Base-by-base conservation (phyloP, 2,329 filamentous ascomycete species). In the Pseudogymnoascus sp. region DNA sequence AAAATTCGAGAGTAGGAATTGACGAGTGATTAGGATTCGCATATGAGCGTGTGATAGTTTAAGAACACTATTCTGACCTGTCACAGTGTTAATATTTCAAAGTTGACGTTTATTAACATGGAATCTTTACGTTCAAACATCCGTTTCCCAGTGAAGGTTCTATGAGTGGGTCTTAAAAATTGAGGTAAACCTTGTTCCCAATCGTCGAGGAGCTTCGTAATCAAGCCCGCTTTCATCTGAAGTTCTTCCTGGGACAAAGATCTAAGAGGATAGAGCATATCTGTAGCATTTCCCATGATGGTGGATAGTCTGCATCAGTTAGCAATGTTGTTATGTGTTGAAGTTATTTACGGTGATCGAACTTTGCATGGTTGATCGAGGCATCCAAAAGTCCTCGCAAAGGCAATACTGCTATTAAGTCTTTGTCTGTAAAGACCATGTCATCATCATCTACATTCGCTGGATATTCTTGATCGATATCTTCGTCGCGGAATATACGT, bases 381-480 rank as follows among this genome's bases (percentile, higher is more conserved):
- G 71, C 30, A 69, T 70, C 49, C 72, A 67, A 1, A 65, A 68
- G 23, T 70, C 70, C 9, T 73, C 72, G 68, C 7, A 69, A 69
- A 16, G 70, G 73, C 2, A 72, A 62, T 58, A 55, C 22, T n/a
- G 33, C 12, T 23, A 60, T 38, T 30, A 19, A 30, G 49, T 35
- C 33, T 23, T 22, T 63, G 41, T 36, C 19, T 28, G 38, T 23
- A 39, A 25, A 16, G 9, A 79, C 76, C 73, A 86, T 79, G 30
- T 85, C 79, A 38, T 83, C 80, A 63, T 86, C 83, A 62, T 83
- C 82, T 45, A 84, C 75, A 4, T 74, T 68, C 12, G 78, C 78
- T 0, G 84, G 84, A n/a, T 84, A 76, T 2, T 80, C 78, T 63
- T 87, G 84, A 60, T 87, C 84, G 58, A 86, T 84, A 60, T 87